Percentiles rank a stretch among this genome's conserved stretches.
phyloP scores from a whole-genome alignment of 1,284 basidiomycete species.

The Puccinia horiana region DNA sequence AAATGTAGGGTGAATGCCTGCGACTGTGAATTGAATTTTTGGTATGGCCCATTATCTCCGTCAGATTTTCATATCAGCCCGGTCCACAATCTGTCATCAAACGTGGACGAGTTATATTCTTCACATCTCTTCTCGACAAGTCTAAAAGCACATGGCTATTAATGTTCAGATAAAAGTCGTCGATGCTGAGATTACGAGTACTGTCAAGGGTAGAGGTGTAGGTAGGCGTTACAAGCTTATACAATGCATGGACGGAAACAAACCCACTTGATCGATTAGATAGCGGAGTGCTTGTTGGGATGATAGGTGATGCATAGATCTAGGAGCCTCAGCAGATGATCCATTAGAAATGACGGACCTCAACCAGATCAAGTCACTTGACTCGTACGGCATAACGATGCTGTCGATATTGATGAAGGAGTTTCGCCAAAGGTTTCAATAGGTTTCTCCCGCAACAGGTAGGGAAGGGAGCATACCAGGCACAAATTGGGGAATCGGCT shows the following conservation, averaged over 20 bases:
- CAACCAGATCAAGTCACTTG: slow-evolving; percentile 14
- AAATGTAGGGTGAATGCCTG: not conserved
- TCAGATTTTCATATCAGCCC: not conserved
- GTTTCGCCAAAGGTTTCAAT: not conserved
- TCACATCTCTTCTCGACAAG: slow-evolving; percentile 21
- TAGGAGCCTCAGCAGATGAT: slow-evolving; percentile 1
- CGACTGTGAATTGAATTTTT: not conserved
- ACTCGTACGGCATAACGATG: not conserved
- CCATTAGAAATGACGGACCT: slow-evolving; percentile 19
- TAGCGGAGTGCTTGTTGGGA: not conserved
- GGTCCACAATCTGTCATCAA: slow-evolving; percentile 44
- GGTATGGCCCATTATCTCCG: not conserved
- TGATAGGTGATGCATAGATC: slow-evolving; percentile 3
- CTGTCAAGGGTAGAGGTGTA: not conserved
- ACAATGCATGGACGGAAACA: not conserved
- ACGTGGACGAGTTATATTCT: slow-evolving; percentile 8
- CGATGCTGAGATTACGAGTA: slow-evolving; percentile 27
- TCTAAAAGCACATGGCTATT: slow-evolving; percentile 12
- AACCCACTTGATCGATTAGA: slow-evolving; percentile 7
- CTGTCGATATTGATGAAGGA: not conserved
- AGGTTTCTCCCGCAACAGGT: not conserved
- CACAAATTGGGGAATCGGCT: slow-evolving; percentile 32
- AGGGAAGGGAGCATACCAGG: not conserved
- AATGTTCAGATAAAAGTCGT: slow-evolving; percentile 8
- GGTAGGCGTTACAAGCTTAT: not conserved